Evolutionary conservation across 2,329 filamentous ascomycete genomes (phyloP).

Genomic region (Aspergillus persii): DNA sequence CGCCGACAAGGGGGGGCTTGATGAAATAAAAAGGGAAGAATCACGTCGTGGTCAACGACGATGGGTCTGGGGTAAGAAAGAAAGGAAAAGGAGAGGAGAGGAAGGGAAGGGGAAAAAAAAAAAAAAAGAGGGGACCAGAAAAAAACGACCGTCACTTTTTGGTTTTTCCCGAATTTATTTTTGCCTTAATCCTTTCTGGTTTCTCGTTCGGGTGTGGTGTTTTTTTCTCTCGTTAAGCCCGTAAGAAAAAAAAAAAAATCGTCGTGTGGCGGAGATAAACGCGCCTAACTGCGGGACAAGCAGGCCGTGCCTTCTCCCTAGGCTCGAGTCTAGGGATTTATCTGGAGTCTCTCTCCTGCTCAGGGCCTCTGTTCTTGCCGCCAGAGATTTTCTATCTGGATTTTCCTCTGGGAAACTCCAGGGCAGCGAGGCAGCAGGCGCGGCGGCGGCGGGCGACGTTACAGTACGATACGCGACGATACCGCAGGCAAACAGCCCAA

Average conservation of each 20-base stretch:
- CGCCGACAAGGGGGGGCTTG: conserved; percentile 12
- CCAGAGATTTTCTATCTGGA: too few relatives aligned
- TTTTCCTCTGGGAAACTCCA: too few relatives aligned
- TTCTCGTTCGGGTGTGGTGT: not conserved
- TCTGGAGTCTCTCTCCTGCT: too few relatives aligned
- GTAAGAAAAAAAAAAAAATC: not conserved
- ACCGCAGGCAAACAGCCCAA: not conserved
- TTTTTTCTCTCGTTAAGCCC: not conserved
- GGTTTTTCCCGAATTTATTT: not conserved
- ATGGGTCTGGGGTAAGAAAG: conserved; percentile 17
- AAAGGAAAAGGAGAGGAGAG: conserved; percentile 16
- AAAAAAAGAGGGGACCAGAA: conserved; percentile 15
- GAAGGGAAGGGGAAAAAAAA: conserved; percentile 13
- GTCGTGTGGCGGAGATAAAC: not conserved
- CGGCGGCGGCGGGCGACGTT: not conserved
- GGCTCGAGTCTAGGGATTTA: too few relatives aligned
- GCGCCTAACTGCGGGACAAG: too few relatives aligned
- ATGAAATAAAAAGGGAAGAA: conserved; percentile 4
- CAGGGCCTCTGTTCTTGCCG: too few relatives aligned
- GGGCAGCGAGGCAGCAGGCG: too few relatives aligned
- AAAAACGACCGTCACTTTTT: conserved; percentile 2
- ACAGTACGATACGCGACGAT: not conserved
- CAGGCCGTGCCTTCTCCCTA: too few relatives aligned
- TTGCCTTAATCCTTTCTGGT: not conserved
- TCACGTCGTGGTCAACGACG: conserved; percentile 23